Base-by-base conservation (phyloP, 2,329 filamentous ascomycete species). In the Hypoxylon sp. region DNA sequence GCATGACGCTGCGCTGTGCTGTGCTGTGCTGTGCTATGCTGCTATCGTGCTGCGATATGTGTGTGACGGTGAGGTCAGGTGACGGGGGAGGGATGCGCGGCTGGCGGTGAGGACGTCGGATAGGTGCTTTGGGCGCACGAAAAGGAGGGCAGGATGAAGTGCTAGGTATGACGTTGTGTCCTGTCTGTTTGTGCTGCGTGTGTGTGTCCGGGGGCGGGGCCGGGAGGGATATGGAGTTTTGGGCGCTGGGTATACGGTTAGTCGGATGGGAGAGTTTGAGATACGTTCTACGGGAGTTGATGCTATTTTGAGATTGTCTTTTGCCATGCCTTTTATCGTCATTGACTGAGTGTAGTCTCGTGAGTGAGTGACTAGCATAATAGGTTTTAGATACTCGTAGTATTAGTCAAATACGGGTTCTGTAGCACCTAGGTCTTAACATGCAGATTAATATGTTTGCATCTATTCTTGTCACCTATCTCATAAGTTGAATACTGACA, bases 21-120 rank as follows among this genome's bases (percentile, higher is more conserved):
- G 10, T 8, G 24, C n/a, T 42, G n/a, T n/a, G n/a, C 39, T 19
- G 10, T 8, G 24, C n/a, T 42, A 7, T n/a, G n/a, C 2, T 32
- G 31, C 8, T 32, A 32, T 32, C 29, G 46, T 42, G 15, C 7
- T 44, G 17, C 11, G 32, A 3, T 44, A 19, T 8, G 7, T 6
- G 27, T 11, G n/a, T 2, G 37, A 10, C 5, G 6, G 44, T 8
- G 13, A 1, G 53, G 58, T 69, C 67, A 69, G 67, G 62, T 69
- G 67, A 69, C 55, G 54, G 7, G 8, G 10, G 46, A 44, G 17
- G 15, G 44, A 66, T 69, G 67, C 67, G 54, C 27, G 35, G 56
- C 19, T 53, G 15, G 29, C 11, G 46, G 51, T 51, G 6, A 29
- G 8, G 8, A 21, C 5, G 39, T 17, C 10, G n/a, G 39, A 17